Base-by-base conservation (phyloP, 208 protist species). In the Trichomonas vaginalis region DNA sequence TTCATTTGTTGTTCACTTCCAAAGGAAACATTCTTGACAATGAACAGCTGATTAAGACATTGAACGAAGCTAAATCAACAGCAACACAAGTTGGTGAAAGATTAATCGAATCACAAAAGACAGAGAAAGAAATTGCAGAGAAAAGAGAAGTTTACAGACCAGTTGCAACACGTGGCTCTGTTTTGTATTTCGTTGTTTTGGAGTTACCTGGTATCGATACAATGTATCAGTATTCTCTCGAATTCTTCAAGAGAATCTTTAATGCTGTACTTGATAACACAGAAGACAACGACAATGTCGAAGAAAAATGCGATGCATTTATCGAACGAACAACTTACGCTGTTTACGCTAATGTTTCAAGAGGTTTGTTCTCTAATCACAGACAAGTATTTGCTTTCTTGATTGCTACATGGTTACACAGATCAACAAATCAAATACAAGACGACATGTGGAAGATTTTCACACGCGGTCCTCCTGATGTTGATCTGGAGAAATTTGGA, bases 291-390 rank as follows among this genome's bases (percentile, higher is more conserved):
- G 56, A 97, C 47, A 97, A 98, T 32, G 97, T 98, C 32, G 96
- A 96, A 37, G 96, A 96, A 15, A 98, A 98, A 96, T 97, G 99
- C 32, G 47, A 96, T 6, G 96, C 96, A 37, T 97, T 99, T 37
- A 98, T 98, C 95, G 96, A 96, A 21, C 96, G 96, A 96, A 96
- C 99, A 46, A 99, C 99, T 6, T 96, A 97, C 39, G 97, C 97
- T 32, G 96, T 98, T 56, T 99, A 99, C 97, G 97, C 96, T 42
- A 98, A 99, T 96, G 98, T 99, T 80, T 99, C 98, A 97, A 97
- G 98, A 79, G 98, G 98, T 21, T 97, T 99, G 0, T 99, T 99
- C 97, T 99, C 99, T 96, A 98, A 98, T 97, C 98, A 99, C 97
- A 99, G 99, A 97, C 97, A 98, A n/a, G 97, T 98, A 88, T 99